These are phyloP conservation scores for Neurospora sp. DNA, from an alignment of 495 filamentous ascomycete genomes.

Conservation along the genomic window DNA sequence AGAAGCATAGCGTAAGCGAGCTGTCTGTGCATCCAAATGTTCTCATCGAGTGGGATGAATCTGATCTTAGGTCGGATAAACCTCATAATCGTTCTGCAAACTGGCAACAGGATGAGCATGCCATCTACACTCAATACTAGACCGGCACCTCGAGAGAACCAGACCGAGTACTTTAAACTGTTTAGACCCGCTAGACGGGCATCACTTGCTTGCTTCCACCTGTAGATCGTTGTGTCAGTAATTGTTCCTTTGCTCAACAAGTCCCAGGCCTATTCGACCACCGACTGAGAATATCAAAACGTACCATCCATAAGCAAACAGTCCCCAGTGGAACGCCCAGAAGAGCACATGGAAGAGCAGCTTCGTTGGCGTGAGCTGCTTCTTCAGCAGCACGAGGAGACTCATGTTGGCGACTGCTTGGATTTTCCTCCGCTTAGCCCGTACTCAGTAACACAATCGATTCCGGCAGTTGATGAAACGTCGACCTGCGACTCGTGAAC, in stretches of 20 bases:
- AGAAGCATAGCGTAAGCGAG: constrained; percentile 81
- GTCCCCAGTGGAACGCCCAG: constrained; percentile 67
- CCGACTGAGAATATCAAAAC: constrained; percentile 13
- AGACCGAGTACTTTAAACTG: constrained; percentile 76
- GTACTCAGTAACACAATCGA: constrained; percentile 11
- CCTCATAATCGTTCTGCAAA: constrained; percentile 84
- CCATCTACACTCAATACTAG: constrained; percentile 73
- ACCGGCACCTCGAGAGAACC: constrained; percentile 90
- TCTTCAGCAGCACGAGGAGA: constrained; percentile 31
- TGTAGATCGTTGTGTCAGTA: constrained; percentile 23
- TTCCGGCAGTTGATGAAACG: constrained; percentile 20
- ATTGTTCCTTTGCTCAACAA: not conserved
- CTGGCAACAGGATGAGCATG: constrained; percentile 80
- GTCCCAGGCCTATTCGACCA: not conserved
- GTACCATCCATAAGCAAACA: constrained; percentile 89
- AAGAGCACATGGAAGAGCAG: constrained; percentile 77
- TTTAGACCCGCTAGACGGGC: constrained; percentile 65
- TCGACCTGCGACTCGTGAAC: constrained; percentile 42
- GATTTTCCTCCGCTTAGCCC: constrained; percentile 9
- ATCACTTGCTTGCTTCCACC: constrained; percentile 68
- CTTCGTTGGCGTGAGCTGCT: constrained; percentile 56
- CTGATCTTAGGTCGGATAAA: constrained; percentile 76
- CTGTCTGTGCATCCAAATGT: constrained; percentile 93
- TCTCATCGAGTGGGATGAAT: constrained; percentile 88
- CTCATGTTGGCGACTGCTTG: constrained; percentile 27